phyloP scores from a whole-genome alignment of 2,329 filamentous ascomycete genomes.

The Leptoxyphium fumago region DNA sequence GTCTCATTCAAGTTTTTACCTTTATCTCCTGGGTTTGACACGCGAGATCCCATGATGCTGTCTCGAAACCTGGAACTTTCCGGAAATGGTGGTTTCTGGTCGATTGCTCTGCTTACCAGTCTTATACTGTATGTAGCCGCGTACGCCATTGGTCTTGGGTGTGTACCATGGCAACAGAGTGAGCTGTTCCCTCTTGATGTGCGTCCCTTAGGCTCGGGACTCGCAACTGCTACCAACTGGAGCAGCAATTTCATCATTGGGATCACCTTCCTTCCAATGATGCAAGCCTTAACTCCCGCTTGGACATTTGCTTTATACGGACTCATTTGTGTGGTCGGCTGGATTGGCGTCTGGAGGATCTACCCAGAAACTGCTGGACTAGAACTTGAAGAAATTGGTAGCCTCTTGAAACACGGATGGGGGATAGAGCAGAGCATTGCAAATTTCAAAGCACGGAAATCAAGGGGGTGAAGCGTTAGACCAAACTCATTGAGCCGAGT shows the following conservation, averaged over 20 bases:
- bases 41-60: slow-evolving; percentile 10
- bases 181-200: slow-evolving; percentile 69
- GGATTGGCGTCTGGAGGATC: slow-evolving; percentile 52
- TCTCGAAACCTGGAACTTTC: slow-evolving; percentile 7
- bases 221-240: slow-evolving; percentile 78
- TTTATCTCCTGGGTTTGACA: slow-evolving; percentile 31
- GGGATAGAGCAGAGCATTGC: slow-evolving; percentile 30
- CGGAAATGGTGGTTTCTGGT: slow-evolving; percentile 10
- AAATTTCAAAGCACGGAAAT: not conserved
- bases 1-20: slow-evolving; percentile 55
- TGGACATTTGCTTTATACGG: slow-evolving; percentile 78
- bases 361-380: slow-evolving; percentile 81
- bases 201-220: slow-evolving; percentile 54
- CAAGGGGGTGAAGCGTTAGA: not conserved
- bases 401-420: slow-evolving; percentile 57
- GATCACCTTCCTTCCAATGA: slow-evolving; percentile 75
- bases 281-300: slow-evolving; percentile 57
- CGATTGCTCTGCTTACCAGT: slow-evolving; percentile 50
- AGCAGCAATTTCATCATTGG: slow-evolving; percentile 73
- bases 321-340: slow-evolving; percentile 51
- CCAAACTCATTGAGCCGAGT: too few relatives aligned
- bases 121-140: slow-evolving; percentile 73
- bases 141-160: slow-evolving; percentile 78
- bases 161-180: slow-evolving; percentile 91
- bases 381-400: slow-evolving; percentile 65